A percentile compares a stretch with the other conserved stretches of the same genome.
phyloP scores from a whole-genome alignment of 805 yeast genomes.

The Metschnikowia anglica region DNA sequence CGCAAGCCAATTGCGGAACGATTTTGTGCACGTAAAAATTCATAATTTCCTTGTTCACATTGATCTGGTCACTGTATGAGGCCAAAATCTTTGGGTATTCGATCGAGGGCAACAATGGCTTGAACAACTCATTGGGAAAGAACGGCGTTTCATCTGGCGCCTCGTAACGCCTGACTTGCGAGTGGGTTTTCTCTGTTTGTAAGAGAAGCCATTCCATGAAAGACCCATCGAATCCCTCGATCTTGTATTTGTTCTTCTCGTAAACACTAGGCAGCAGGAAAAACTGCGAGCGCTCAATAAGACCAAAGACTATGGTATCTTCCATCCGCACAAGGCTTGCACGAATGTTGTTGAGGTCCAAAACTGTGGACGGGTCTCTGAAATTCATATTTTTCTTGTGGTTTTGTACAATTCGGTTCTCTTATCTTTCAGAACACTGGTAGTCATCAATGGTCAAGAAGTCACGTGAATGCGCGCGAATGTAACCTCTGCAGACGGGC shows the following conservation, averaged over 20 bases:
- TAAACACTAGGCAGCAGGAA: constrained; percentile 74
- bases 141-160: constrained; percentile 95
- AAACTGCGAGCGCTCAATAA: constrained; percentile 92
- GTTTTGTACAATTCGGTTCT: not conserved
- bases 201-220: constrained; percentile 83
- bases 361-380: constrained; percentile 75
- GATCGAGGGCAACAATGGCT: constrained; percentile 78
- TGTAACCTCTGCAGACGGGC: too few species aligned
- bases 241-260: constrained; percentile 50
- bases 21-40: constrained; percentile 67
- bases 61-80: constrained; percentile 67
- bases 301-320: constrained; percentile 88
- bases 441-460: too few species aligned
- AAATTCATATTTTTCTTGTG: constrained; percentile 63
- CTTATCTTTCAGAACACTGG: too few species aligned
- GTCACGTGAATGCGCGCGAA: too few species aligned
- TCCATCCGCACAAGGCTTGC: constrained; percentile 88
- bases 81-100: constrained; percentile 81
- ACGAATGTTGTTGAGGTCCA: constrained; percentile 79
- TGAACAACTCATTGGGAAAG: constrained; percentile 64
- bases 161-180: constrained; percentile 84
- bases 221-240: constrained; percentile 72
- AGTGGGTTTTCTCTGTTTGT: constrained; percentile 62
- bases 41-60: constrained; percentile 70
- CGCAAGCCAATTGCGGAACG: constrained; percentile 69